These are phyloP conservation scores for Trichoderma arundinaceum DNA, from an alignment of 2,329 filamentous ascomycete genomes.

Conservation along the genomic window DNA sequence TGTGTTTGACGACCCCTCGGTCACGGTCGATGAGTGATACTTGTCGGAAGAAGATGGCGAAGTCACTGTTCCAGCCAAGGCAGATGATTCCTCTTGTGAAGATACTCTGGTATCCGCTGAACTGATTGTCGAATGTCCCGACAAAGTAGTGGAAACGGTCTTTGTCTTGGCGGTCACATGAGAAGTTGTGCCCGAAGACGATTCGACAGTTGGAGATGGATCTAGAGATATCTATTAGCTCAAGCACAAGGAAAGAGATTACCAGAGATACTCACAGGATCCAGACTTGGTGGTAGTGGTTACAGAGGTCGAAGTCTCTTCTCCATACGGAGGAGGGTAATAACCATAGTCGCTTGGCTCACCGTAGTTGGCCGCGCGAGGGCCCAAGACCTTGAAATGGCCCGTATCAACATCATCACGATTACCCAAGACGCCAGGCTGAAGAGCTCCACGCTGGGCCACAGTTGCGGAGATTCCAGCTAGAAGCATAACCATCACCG, in stretches of 20 bases:
- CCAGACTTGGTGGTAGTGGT: conserved; percentile 19
- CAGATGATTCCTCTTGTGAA: conserved; percentile 2
- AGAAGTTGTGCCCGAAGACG: conserved; percentile 21
- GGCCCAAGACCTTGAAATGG: conserved; percentile 28
- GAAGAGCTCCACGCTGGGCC: conserved; percentile 8
- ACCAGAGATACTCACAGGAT: conserved; percentile 28
- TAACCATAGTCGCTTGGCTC: conserved; percentile 35
- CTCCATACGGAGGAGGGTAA: conserved; percentile 35
- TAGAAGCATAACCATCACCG: conserved; percentile 38
- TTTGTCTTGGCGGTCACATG: conserved; percentile 16
- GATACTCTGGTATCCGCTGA: conserved; percentile 3
- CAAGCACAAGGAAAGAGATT: not conserved
- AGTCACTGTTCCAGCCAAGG: conserved; percentile 4
- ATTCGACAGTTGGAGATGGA: conserved; percentile 3
- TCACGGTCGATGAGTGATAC: not conserved
- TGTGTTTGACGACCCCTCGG: conserved; percentile 2
- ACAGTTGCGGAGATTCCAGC: conserved; percentile 31
- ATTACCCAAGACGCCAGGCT: conserved; percentile 8
- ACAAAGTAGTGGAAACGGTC: conserved; percentile 17
- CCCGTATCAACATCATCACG: not conserved
- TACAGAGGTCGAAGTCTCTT: conserved; percentile 28
- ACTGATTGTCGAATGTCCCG: not conserved
- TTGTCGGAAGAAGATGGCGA: not conserved
- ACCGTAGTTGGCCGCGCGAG: conserved; percentile 31
- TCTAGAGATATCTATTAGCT: conserved; percentile 19